Evolutionary conservation across 2,329 filamentous ascomycete genomes (phyloP), one percentile per base, ranked within the genome.

Genomic region (Paracorniculantispora psalliotae): DNA sequence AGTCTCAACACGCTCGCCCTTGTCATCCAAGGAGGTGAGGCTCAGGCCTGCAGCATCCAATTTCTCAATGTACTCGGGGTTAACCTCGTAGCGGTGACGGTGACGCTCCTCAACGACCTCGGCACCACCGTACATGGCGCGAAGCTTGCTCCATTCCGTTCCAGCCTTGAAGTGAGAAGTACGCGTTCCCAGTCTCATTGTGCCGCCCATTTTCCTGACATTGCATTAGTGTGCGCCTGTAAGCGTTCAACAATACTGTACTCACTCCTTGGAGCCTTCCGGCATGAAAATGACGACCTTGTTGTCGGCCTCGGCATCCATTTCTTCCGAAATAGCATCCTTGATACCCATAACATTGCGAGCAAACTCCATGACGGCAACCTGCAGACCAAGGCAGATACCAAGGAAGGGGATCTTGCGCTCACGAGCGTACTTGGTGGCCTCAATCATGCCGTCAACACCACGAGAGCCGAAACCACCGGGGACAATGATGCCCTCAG

Each of bases 271-370:
- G 62, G 71, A 73, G 5, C 69, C 72, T 67, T 97, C 93, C 2
- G 93, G 93, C 94, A 97, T 99, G 76, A 89, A 93, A 65, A 97
- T 83, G 65, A 99, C 85, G 28, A 90, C 83, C 26, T 83, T 85
- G 68, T 92, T 79, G 50, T 85, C 77, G n/a, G 86, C 82, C 3
- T 77, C 69, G 25, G 79, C 71, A 48, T 77, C 66, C 33, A 86
- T 77, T 67, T 87, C 84, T 64, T 85, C 83, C 9, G 79, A 82
- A 4, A 76, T 79, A 28, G 82, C 83, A 10, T 76, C 70, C 35
- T 76, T 67, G 62, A 92, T 80, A 28, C 83, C 83, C 73, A 86
- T 89, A 1, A 93, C 78, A 64, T 91, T 86, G 44, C 92, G 86
- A 1, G 92, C 91, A 66, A 86, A 91, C 73, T 97, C 92, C 65